phyloP scores from a whole-genome alignment of 768 basidiomycete species.

The Boletus fagicola region DNA sequence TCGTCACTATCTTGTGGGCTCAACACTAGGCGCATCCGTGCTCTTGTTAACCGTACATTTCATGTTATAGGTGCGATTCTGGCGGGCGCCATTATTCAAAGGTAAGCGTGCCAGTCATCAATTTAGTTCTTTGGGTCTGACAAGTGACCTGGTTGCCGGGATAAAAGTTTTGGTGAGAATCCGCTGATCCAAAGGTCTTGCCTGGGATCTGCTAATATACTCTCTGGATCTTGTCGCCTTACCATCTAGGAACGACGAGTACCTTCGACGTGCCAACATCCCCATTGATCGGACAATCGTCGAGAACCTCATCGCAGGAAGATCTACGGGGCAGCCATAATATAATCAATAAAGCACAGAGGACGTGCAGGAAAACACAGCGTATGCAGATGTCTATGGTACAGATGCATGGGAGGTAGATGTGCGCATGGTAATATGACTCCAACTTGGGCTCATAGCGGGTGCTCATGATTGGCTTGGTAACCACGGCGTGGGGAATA shows the following conservation, averaged over 20 bases:
- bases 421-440: conserved; percentile 2
- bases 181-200: neutral
- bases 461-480: conserved; percentile 14
- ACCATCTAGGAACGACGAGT: conserved; percentile 49
- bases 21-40: neutral
- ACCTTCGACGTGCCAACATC: conserved; percentile 42
- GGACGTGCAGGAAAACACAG: conserved; percentile 1
- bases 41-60: neutral
- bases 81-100: conserved; percentile 92
- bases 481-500: conserved; percentile 25
- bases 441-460: neutral
- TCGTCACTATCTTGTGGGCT: conserved; percentile 85
- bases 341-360: conserved; percentile 10
- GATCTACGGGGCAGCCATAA: conserved; percentile 6
- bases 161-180: conserved; percentile 48
- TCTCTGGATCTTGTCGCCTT: neutral
- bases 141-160: neutral
- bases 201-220: neutral
- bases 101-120: conserved; percentile 41
- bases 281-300: conserved; percentile 41
- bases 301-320: conserved; percentile 36
- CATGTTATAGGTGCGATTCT: conserved; percentile 80
- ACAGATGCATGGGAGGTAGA: conserved; percentile 25
- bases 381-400: conserved; percentile 29
- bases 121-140: neutral